Percentiles rank a stretch among this genome's conserved stretches.
These are phyloP conservation scores for Microcos paniculata DNA, from an alignment of 345 rosid genomes.

Conservation along the genomic window DNA sequence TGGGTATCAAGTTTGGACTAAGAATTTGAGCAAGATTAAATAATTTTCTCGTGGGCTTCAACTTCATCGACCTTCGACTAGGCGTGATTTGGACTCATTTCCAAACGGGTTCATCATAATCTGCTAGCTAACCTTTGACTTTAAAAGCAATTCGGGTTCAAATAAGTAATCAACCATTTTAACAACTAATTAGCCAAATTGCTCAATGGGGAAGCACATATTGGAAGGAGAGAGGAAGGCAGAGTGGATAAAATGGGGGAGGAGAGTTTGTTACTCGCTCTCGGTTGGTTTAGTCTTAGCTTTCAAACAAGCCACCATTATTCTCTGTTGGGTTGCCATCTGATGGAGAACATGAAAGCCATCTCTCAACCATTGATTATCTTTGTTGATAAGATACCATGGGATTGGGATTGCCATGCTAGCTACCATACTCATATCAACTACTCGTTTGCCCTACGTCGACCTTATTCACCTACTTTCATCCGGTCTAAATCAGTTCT, in stretches of 20 bases:
- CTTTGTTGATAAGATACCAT: slow-evolving; percentile 32
- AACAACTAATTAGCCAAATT: slow-evolving; percentile 1
- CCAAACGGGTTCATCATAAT: background rate
- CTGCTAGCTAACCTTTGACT: slow-evolving; percentile 1
- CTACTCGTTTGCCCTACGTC: background rate
- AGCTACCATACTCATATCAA: background rate
- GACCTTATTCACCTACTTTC: background rate
- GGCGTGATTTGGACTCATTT: background rate
- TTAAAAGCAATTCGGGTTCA: background rate
- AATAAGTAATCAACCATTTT: slow-evolving; percentile 1
- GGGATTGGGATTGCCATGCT: background rate
- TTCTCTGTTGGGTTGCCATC: slow-evolving; percentile 20
- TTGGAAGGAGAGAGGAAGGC: background rate
- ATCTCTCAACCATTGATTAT: slow-evolving; percentile 41
- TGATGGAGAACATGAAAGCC: slow-evolving; percentile 36
- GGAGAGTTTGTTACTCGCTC: slow-evolving; percentile 26
- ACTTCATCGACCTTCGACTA: background rate
- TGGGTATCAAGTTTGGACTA: background rate
- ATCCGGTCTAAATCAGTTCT: too few species aligned
- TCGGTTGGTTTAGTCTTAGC: slow-evolving; percentile 44
- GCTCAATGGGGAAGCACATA: background rate
- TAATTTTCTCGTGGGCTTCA: background rate
- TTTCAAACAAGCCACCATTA: slow-evolving; percentile 31
- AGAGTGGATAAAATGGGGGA: background rate
- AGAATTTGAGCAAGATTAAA: background rate